A percentile compares a stretch with the other conserved stretches of the same genome.
Evolutionary conservation across 148 eudicot genomes (phyloP).

Genomic region (Rheum nobile): DNA sequence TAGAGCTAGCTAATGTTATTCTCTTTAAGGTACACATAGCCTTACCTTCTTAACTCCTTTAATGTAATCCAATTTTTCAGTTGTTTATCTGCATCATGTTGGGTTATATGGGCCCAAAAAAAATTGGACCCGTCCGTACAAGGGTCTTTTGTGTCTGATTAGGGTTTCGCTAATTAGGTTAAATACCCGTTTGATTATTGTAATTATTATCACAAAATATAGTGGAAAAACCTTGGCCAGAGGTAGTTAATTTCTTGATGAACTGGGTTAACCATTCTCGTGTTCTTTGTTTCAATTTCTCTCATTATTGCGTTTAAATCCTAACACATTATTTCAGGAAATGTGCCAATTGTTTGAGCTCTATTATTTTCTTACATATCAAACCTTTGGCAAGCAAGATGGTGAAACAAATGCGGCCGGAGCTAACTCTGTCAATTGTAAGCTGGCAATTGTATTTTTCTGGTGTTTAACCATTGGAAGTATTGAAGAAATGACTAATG

Average conservation of each 20-base stretch:
- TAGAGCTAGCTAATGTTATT: slow-evolving; percentile 75
- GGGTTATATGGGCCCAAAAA: too few relatives aligned
- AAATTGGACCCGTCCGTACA: too few relatives aligned
- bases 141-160: too few relatives aligned
- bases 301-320: too few relatives aligned
- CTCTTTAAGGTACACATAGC: slow-evolving; percentile 54
- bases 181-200: too few relatives aligned
- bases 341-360: slow-evolving; percentile 85
- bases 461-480: neutral
- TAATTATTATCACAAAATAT: too few relatives aligned
- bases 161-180: too few relatives aligned
- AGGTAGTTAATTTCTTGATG: too few relatives aligned
- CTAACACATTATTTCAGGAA: slow-evolving; percentile 50
- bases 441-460: slow-evolving; percentile 14
- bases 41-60: slow-evolving; percentile 22
- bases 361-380: slow-evolving; percentile 74
- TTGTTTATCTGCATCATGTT: too few relatives aligned
- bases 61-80: slow-evolving; percentile 15
- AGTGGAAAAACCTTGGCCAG: too few relatives aligned
- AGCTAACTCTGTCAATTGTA: slow-evolving; percentile 49
- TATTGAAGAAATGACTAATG: neutral
- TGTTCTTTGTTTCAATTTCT: too few relatives aligned
- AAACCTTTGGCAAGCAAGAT: slow-evolving; percentile 65
- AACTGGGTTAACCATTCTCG: too few relatives aligned
- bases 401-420: slow-evolving; percentile 32